These are phyloP conservation scores for Botryotinia globosa DNA, from an alignment of 2,329 filamentous ascomycete genomes.

Conservation along the genomic window DNA sequence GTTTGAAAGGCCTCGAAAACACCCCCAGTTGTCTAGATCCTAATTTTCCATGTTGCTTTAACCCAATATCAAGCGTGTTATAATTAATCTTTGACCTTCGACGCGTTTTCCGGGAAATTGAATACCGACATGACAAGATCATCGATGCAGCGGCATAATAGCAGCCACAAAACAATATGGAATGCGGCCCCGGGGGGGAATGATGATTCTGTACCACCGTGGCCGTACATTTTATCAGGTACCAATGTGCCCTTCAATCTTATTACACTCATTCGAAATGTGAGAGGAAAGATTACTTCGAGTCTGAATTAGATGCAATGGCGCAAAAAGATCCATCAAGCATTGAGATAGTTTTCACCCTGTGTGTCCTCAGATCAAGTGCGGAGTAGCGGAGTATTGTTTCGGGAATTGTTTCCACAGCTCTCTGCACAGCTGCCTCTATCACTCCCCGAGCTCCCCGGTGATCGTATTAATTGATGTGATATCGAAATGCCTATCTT, in stretches of 20 bases:
- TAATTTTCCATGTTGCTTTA: not conserved
- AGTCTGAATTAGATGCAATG: not conserved
- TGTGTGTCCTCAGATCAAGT: not conserved
- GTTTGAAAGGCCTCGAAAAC: not conserved
- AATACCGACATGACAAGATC: slow-evolving; percentile 9
- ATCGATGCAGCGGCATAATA: not conserved
- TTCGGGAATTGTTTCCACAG: not conserved
- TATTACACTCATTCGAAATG: not conserved
- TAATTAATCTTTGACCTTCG: not conserved
- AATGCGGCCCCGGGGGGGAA: slow-evolving; percentile 3
- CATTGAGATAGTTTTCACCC: slow-evolving; percentile 10
- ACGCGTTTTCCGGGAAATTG: not conserved
- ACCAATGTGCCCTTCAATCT: not conserved
- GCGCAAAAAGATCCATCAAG: not conserved
- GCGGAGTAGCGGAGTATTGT: not conserved
- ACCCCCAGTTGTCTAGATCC: not conserved
- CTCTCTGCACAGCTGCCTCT: not conserved
- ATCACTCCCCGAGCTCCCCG: not conserved
- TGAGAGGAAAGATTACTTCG: not conserved
- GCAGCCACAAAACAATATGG: not conserved
- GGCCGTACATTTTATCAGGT: not conserved
- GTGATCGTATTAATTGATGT: not conserved
- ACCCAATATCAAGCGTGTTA: not conserved
- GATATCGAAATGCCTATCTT: not conserved
- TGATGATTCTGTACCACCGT: not conserved